Conservation (phyloP, 1,284 basidiomycete genomes). For the Acaromyces ingoldii region DNA sequence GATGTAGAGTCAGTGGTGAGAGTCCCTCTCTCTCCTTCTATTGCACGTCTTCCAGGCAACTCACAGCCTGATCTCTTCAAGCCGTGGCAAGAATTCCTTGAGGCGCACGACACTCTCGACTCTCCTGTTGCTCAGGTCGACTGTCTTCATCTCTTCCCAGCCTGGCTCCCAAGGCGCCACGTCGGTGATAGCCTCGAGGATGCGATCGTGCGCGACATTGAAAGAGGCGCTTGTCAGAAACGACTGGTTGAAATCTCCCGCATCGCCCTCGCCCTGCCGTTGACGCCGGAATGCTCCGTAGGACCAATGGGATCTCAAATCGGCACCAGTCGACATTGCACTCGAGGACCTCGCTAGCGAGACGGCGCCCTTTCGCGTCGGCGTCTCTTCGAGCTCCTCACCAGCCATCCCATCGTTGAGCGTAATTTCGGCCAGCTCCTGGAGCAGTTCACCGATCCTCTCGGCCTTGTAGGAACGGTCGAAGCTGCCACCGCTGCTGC, state of each 20-base stretch:
- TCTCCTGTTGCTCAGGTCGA: constrained; percentile 73
- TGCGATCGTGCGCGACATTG: constrained; percentile 78
- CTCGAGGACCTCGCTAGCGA: not conserved
- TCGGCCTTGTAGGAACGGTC: too few species aligned
- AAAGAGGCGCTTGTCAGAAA: constrained; percentile 91
- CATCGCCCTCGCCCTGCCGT: constrained; percentile 18
- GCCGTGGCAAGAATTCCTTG: constrained; percentile 84
- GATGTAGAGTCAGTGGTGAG: not conserved
- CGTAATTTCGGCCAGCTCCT: too few species aligned
- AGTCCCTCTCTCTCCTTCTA: too few species aligned
- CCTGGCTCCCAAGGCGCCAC: constrained; percentile 89
- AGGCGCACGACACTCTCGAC: constrained; percentile 84
- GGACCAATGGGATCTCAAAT: not conserved
- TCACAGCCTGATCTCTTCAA: constrained; percentile 76
- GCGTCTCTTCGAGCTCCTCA: not conserved
- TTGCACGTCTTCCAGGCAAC: too few species aligned
- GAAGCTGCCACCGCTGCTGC: too few species aligned
- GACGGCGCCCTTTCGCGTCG: not conserved
- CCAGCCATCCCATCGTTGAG: not conserved
- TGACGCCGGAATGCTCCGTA: not conserved
- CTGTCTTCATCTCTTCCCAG: constrained; percentile 74
- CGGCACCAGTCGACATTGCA: too few species aligned
- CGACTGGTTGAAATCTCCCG: too few species aligned
- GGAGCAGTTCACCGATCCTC: too few species aligned
- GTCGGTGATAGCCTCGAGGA: constrained; percentile 89